phyloP scores from a whole-genome alignment of 176 grass and related monocot species.

The Cenchrus fungigraminus region DNA sequence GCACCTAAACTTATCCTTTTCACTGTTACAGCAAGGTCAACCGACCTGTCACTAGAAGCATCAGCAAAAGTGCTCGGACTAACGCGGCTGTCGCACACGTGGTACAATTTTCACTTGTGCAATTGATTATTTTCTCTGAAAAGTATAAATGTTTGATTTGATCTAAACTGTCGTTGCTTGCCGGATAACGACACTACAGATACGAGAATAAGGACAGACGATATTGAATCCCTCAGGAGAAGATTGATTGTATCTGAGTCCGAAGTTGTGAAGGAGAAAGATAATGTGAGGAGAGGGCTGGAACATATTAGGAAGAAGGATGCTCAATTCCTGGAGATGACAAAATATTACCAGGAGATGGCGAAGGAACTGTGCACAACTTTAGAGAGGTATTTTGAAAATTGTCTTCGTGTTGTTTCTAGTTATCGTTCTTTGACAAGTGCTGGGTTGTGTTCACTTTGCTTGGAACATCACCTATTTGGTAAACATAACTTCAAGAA shows the following conservation, averaged over 20 bases:
- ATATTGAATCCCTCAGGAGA: neutral
- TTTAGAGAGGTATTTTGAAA: constrained; percentile 59
- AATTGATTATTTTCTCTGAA: no score
- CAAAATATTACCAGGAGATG: no score
- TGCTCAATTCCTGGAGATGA: no score
- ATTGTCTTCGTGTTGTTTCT: neutral
- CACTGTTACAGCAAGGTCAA: no score
- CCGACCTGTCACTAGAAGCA: no score
- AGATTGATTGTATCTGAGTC: constrained; percentile 72
- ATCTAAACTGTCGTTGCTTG: no score
- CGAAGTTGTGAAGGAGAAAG: constrained; percentile 61
- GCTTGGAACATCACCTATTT: neutral
- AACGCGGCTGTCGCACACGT: no score
- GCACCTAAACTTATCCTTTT: no score
- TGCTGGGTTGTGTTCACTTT: neutral
- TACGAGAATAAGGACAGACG: neutral
- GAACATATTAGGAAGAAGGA: constrained; percentile 21
- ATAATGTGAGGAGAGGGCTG: constrained; percentile 75
- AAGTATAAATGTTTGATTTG: no score
- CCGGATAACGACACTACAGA: neutral
- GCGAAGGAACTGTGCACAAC: constrained; percentile 3
- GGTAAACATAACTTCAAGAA: neutral
- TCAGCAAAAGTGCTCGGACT: no score
- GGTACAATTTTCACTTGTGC: no score
- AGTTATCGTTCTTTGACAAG: constrained; percentile 16